Evolutionary conservation across 768 basidiomycete genomes (phyloP), one percentile per base, ranked within the genome.

Genomic region (Boletus huronensis): DNA sequence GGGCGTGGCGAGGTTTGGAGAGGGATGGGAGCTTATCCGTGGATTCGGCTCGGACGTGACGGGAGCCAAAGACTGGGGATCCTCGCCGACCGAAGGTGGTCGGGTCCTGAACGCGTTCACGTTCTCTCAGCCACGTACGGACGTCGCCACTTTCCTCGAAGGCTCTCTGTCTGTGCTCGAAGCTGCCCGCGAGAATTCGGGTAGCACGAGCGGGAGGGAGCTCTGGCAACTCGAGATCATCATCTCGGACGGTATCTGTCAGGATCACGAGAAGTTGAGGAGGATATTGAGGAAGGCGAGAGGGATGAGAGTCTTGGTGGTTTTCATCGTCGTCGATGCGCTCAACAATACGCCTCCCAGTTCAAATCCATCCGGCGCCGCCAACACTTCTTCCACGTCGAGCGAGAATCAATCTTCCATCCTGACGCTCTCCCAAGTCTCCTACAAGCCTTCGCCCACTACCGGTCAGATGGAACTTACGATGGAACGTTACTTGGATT

Each of bases 171-270:
- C 74, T 34, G 80, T 88, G 54, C 82, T 93, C 23, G 85, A 89
- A 66, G 77, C 77, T n/a, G 90, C 93, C 19, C 74, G 94, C 55
- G 86, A 90, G 62, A 77, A 79, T 23, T 34, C 81, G 82, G 41
- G 69, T 78, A 40, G 78, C 70, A 76, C 77, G 40, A 87, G 86
- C 17, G 76, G 83, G 3, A 80, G 82, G 17, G 94, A 98, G 58
- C 76, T 99, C 23, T 98, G 97, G 97, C 97, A 99, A 68, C 80
- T 99, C 50, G 83, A 98, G 70, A 91, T 98, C 74, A 97, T 99
- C 78, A 93, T 99, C 57, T 98, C 94, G 16, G 97, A 99, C 64
- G 97, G 97, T n/a, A 89, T 98, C 61, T 98, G 95, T 67, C 93
- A 98, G 69, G 91, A 97, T 66, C 95, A 98, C 70, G 90, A 94